These are phyloP conservation scores for Pyronema domesticum DNA, from an alignment of 495 filamentous ascomycete genomes.

Conservation along the genomic window DNA sequence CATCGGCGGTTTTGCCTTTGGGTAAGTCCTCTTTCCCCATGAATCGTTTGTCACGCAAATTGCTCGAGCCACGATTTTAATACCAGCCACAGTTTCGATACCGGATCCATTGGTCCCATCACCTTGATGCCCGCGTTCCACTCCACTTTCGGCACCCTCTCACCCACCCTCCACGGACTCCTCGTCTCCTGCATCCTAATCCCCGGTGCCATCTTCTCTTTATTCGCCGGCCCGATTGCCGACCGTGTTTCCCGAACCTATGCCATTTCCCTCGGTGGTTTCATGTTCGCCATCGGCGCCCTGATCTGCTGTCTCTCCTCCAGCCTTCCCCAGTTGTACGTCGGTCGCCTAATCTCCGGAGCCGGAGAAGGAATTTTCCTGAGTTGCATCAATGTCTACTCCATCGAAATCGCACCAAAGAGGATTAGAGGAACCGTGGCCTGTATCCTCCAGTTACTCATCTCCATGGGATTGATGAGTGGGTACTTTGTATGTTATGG, in stretches of 20 bases:
- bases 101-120: constrained; percentile 44
- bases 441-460: constrained; percentile 38
- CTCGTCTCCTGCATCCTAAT: constrained; percentile 48
- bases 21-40: not conserved
- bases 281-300: constrained; percentile 39
- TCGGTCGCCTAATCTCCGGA: constrained; percentile 37
- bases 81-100: constrained; percentile 32
- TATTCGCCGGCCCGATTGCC: constrained; percentile 45
- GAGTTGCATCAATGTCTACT: constrained; percentile 40
- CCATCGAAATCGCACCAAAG: constrained; percentile 44
- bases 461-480: constrained; percentile 32
- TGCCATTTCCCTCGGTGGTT: constrained; percentile 35
- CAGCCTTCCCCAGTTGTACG: constrained; percentile 36
- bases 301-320: constrained; percentile 31
- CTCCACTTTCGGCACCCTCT: constrained; percentile 33
- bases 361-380: constrained; percentile 44
- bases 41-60: not conserved
- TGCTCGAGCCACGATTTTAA: not conserved
- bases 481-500: constrained; percentile 52
- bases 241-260: constrained; percentile 39
- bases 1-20: constrained; percentile 11
- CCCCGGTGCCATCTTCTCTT: constrained; percentile 40
- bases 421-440: constrained; percentile 35
- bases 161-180: constrained; percentile 39
- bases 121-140: constrained; percentile 42